Conservation (phyloP, 805 yeast species). For the Lipomyces kockii region DNA sequence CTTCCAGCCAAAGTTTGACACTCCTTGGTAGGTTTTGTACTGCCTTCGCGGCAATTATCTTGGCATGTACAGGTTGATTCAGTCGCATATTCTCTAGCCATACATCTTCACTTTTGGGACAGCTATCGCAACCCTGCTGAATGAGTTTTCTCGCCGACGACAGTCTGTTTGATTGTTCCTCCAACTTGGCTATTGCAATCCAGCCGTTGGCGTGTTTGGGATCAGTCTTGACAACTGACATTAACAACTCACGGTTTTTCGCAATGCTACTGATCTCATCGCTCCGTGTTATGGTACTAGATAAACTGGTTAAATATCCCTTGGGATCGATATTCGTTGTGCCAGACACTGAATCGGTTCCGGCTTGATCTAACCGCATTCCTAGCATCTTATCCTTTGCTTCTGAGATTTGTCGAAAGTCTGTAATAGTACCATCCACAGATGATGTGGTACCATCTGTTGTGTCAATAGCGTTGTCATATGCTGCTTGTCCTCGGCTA, state of each 20-base stretch:
- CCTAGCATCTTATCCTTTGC: constrained; percentile 67
- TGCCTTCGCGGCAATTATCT: constrained; percentile 67
- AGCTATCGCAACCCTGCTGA: constrained; percentile 71
- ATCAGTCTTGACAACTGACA: constrained; percentile 70
- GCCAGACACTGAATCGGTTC: constrained; percentile 29
- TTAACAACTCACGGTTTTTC: constrained; percentile 62
- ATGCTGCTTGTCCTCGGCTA: constrained; percentile 43
- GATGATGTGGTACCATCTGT: constrained; percentile 38
- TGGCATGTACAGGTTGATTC: constrained; percentile 57
- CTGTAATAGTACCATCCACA: constrained; percentile 45
- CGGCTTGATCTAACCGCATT: constrained; percentile 55
- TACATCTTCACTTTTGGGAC: constrained; percentile 69
- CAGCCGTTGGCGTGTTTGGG: constrained; percentile 78
- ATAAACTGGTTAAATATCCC: constrained; percentile 52
- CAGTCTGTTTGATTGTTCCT: constrained; percentile 63
- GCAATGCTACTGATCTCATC: constrained; percentile 57
- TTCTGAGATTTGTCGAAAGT: constrained; percentile 60
- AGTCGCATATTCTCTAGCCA: constrained; percentile 84
- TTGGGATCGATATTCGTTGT: constrained; percentile 46
- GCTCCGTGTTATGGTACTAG: constrained; percentile 29
- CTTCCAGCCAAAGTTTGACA: constrained; percentile 72
- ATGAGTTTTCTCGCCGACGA: constrained; percentile 64
- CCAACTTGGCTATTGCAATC: constrained; percentile 85
- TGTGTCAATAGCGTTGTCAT: constrained; percentile 45
- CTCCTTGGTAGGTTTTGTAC: constrained; percentile 61